Evolutionary conservation across 2,329 filamentous ascomycete species (phyloP), one percentile per base, ranked within the genome.

Genomic region (Paraphoma chrysanthemicola): DNA sequence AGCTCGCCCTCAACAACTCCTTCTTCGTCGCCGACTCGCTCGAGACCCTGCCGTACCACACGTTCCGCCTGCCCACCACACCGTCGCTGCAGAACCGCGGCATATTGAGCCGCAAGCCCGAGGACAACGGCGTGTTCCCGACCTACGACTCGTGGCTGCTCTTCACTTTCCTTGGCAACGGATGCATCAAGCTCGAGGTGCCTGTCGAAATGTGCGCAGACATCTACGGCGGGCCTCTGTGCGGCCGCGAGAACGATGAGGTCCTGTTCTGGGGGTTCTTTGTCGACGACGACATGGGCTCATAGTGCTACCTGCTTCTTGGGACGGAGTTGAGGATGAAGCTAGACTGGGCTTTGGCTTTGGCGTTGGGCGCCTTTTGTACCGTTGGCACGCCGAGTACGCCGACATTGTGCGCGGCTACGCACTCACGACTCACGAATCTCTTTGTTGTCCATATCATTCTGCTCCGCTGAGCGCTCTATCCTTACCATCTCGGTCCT

Each of bases 161-260:
- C 46, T 75, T 75, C 60, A 75, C 73, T 38, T 75, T 75, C 53
- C 67, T 75, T 41, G 71, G 72, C 45, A 65, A 70, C 49, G 71
- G 70, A 31, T 75, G 69, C 59, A 56, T 75, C 44, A 75, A 74
- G 61, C 63, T 75, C 39, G 73, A 75, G 54, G 64, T 75, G 10
- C 73, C 73, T 44, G 68, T 75, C 41, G 73, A 75, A 48, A 74
- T 75, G 72, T 75, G 73, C 57, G 73, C 72, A 52, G 63, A 74
- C 44, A 62, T 74, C 36, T 75, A 74, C 57, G 70, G 71, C 41
- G 69, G 69, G 33, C 58, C 64, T 29, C 60, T 75, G 44, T 47
- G 50, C 9, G 73, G 72, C 10, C 60, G 72, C 16, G 72, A 74
- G 46, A 71, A 73, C 42, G 70, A 73, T 42, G 73, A 75, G 39